Base-by-base conservation (phyloP, 805 yeast genomes). In the Wickerhamia fluorescens region DNA sequence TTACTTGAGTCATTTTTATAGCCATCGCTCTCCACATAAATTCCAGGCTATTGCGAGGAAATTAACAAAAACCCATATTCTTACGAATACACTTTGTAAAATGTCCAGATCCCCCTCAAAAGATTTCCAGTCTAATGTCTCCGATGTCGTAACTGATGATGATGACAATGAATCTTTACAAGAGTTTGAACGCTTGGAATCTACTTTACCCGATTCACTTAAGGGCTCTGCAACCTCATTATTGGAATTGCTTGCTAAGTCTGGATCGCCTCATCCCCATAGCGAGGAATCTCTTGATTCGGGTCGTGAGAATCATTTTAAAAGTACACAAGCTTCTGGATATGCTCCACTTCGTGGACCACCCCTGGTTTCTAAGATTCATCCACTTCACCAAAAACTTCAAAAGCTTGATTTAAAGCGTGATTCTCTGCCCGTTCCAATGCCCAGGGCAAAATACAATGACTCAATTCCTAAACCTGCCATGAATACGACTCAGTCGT, bases 401-500 rank as follows among this genome's bases (percentile, higher is more conserved):
- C 49, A 60, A 2, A 38, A 34, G 24, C 9, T 27, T 18, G 24
- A 27, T 7, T 16, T 9, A 14, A 39, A 51, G 8, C 45, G 66
- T 13, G 65, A 57, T 10, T 56, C 71, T 7, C 54, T 65, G 3
- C 76, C 76, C 3, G 49, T 70, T 7, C 76, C 76, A 1, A 47
- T 67, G 19, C 75, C 76, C 1, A 59, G 58, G 18, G 75, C 75
- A 5, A 45, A 56, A 25, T 51, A 58, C 41, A 55, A 61, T 29
- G 65, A 59, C 29, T 63, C 54, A 17, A 63, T 67, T 30, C 65
- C 64, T 42, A 66, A 68, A 41, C 80, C 80, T 5, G 80, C 78
- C 6, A 52, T 73, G 58, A 74, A 73, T 50, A 68, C 71, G 20
- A 61, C 63, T 33, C 77, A 73, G 41, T 68, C 75, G 8, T 71